phyloP scores from a whole-genome alignment of 1,139 yeast species.

The Pichia sp. region DNA sequence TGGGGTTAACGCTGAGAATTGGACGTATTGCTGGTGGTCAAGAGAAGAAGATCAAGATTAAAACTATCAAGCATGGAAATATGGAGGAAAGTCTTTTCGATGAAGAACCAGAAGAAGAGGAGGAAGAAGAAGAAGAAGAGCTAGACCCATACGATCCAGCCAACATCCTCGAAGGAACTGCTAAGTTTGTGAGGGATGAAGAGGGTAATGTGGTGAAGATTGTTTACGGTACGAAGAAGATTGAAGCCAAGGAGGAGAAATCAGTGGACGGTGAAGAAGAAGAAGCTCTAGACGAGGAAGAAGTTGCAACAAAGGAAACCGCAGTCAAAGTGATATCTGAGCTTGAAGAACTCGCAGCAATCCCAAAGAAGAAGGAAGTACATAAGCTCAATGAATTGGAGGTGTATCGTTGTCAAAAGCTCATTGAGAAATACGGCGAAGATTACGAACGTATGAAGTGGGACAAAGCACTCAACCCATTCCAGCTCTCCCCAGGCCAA shows the following conservation, averaged over 20 bases:
- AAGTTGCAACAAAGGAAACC: conserved; percentile 27
- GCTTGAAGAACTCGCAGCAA: conserved; percentile 60
- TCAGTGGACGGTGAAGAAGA: conserved; percentile 24
- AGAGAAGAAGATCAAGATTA: conserved; percentile 39
- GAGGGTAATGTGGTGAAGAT: conserved; percentile 64
- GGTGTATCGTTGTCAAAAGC: conserved; percentile 56
- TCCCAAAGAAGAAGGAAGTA: conserved; percentile 37
- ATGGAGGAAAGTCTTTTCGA: conserved; percentile 17
- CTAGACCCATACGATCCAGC: conserved; percentile 44
- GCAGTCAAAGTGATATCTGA: conserved; percentile 37
- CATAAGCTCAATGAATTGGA: conserved; percentile 68
- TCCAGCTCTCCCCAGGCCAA: conserved; percentile 83
- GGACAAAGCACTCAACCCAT: conserved; percentile 78
- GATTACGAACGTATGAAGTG: conserved; percentile 86
- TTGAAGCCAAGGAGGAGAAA: conserved; percentile 7
- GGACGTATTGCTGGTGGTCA: conserved; percentile 63
- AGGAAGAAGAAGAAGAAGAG: conserved; percentile 27
- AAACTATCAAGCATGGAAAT: conserved; percentile 23
- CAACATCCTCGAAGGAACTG: conserved; percentile 71
- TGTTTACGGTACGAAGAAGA: conserved; percentile 55
- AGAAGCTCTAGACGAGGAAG: conserved; percentile 23
- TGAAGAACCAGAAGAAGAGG: conserved; percentile 23
- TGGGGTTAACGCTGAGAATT: conserved; percentile 67
- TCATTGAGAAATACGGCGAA: conserved; percentile 78
- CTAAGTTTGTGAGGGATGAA: conserved; percentile 68